Evolutionary conservation across 805 yeast genomes (phyloP), one percentile per base, ranked within the genome.

Genomic region (Danielia reshetovae): DNA sequence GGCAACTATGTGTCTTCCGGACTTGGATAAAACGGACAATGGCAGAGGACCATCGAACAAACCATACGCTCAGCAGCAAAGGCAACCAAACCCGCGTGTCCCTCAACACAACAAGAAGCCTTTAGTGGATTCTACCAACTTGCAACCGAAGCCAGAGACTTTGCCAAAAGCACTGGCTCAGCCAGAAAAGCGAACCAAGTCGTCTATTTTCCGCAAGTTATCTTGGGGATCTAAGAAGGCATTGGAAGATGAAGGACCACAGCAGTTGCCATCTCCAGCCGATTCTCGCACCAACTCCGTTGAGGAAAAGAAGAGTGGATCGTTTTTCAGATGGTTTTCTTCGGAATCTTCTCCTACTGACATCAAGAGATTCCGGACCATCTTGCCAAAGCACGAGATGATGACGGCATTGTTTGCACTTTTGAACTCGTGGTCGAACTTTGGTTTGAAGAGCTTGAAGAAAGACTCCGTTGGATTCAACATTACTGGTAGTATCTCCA

Each of bases 371-470:
- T 63, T 53, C 52, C 42, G 54, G 21, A 64, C 72, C 12, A 62
- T 70, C 18, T 54, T 75, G 32, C 64, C 72, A 8, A 62, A 63
- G 38, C 71, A 63, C 18, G 86, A 82, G 52, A 70, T 82, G 70
- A 72, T 74, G 40, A 75, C 76, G 28, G 86, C 87, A 3, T 60
- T 83, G 46, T 71, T 65, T 52, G 75, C 83, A 28, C 68, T 83
- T 36, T 61, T 83, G 44, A 65, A 58, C 29, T 77, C 81, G 12
- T 83, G 93, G 93, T 71, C 76, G 10, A 76, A 73, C 40, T 81
- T 81, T 48, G 90, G 93, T 7, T 59, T 83, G 48, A 75, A 72
- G 45, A 70, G 76, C 40, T 66, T 83, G 39, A 62, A 58, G 24
- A 58, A 73, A 29, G 71, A 71, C 45, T 62, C 66, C 14, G 56